Base-by-base conservation (phyloP, 177 flowering plant genomes). In the Vitis hybrid region DNA sequence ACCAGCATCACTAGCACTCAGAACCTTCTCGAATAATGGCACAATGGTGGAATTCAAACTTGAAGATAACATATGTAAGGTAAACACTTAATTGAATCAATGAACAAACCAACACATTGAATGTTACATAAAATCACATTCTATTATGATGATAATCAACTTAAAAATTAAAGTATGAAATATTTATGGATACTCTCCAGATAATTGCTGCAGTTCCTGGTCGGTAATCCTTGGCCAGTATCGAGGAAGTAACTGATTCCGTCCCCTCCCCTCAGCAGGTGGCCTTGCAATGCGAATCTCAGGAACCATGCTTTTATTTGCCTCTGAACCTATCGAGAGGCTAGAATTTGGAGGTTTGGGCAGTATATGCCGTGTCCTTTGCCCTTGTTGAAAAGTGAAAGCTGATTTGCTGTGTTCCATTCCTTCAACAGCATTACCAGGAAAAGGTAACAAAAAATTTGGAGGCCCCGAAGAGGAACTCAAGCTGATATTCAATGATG, bases 1-100 rank as follows among this genome's bases (percentile, higher is more conserved):
- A 58, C 99, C 98, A 53, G 99, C 99, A 82, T 95, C 99, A 87
- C 99, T 95, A 69, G 99, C 99, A 86, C 99, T 95, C 75, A 95
- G 80, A 77, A 88, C 87, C 85, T 95, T 95, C 88, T 95, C 99
- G 73, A 95, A 95, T 68, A 95, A 76, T 57, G 99, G 98, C 58
- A 88, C 93, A 55, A 95, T 85, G 49, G 88, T 87, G n/a, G 98
- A 91, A 68, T 95, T 95, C 68, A 91, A 91, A 72, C 99, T 95
- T 66, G 18, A 66, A 73, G 48, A 57, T 41, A 41, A 61, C 41
- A 72, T 17, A 68, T 74, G 86, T 74, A 88, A 88, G 88, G 88
- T 63, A 77, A 64, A 66, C 66, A 70, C 17, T n/a, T 12, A 8
- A 3, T 55, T 21, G 20, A 52, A 80, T 6, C 27, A 66, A 66